These are phyloP conservation scores for Beauveria brongniartii DNA, from an alignment of 2,329 filamentous ascomycete species.

Conservation along the genomic window DNA sequence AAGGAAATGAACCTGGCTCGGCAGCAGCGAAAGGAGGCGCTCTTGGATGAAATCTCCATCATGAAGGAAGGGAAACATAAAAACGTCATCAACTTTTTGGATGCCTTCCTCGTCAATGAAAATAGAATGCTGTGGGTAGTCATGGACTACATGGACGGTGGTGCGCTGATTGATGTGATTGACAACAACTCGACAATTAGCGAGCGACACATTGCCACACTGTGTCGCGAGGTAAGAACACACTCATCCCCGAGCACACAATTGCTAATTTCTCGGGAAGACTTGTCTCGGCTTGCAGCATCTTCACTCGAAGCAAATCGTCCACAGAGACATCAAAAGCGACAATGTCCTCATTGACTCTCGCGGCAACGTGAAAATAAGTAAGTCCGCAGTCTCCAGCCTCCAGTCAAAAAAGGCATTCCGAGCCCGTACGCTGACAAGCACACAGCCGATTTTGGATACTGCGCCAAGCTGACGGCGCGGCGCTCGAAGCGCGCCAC, in stretches of 20 bases:
- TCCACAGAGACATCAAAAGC: conserved; percentile 98
- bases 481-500: conserved; percentile 94
- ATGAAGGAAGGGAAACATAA: conserved; percentile 99
- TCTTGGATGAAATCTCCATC: conserved; percentile 98
- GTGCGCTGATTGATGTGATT: conserved; percentile 94
- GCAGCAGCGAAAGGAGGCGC: conserved; percentile 93
- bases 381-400: conserved; percentile 44
- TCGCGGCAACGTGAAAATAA: conserved; percentile 94
- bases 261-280: conserved; percentile 37
- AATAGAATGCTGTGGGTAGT: conserved; percentile 97
- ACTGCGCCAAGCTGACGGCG: conserved; percentile 96
- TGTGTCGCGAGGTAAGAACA: conserved; percentile 76
- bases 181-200: conserved; percentile 92
- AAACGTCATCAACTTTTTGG: conserved; percentile 98
- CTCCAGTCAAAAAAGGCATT: no score
- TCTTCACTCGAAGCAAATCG: conserved; percentile 91
- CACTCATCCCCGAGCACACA: conserved; percentile 1
- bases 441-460: conserved; percentile 88
- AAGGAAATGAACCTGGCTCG: conserved; percentile 99
- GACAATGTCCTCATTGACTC: conserved; percentile 95
- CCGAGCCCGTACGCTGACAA: no score
- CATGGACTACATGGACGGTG: conserved; percentile 99
- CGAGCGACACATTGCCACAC: conserved; percentile 95
- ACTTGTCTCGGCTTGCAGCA: conserved; percentile 93
- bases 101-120: conserved; percentile 92